Percentiles rank a stretch among this genome's conserved stretches.
Evolutionary conservation across 192 early-diverging fungal genomes (phyloP).

Genomic region (Linnemannia zychae): DNA sequence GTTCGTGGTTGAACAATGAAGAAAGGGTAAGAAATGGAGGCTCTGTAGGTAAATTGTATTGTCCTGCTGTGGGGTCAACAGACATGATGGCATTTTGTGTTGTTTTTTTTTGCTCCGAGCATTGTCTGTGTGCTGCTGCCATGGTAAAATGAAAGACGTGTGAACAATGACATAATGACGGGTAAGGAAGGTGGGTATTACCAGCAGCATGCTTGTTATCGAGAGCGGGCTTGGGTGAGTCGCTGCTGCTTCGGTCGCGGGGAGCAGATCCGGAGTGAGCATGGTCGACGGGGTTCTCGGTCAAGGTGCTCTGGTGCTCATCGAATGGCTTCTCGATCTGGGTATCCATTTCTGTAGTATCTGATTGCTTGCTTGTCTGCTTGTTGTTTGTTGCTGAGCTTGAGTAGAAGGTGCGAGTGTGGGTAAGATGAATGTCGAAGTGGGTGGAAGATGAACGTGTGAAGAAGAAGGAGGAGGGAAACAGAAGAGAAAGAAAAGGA

Average conservation of each 20-base stretch:
- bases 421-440: neutral
- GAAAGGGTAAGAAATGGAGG: neutral
- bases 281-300: slow-evolving; percentile 16
- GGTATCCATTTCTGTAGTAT: neutral
- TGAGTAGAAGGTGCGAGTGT: neutral
- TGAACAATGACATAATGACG: neutral
- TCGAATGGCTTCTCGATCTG: slow-evolving; percentile 19
- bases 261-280: neutral
- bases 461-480: neutral
- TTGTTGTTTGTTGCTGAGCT: neutral
- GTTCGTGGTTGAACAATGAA: neutral
- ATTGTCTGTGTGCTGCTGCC: too few relatives aligned
- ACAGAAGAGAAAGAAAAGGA: neutral
- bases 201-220: slow-evolving; percentile 14
- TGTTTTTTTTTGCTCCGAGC: too few relatives aligned
- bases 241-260: slow-evolving; percentile 43
- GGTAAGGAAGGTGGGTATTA: neutral
- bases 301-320: slow-evolving; percentile 34
- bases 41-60: neutral
- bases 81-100: too few relatives aligned
- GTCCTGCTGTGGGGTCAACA: too few relatives aligned
- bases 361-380: neutral
- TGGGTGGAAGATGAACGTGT: neutral
- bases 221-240: slow-evolving; percentile 35
- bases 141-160: neutral